phyloP scores from a whole-genome alignment of 2,329 filamentous ascomycete species.

The Aspergillus sp. region DNA sequence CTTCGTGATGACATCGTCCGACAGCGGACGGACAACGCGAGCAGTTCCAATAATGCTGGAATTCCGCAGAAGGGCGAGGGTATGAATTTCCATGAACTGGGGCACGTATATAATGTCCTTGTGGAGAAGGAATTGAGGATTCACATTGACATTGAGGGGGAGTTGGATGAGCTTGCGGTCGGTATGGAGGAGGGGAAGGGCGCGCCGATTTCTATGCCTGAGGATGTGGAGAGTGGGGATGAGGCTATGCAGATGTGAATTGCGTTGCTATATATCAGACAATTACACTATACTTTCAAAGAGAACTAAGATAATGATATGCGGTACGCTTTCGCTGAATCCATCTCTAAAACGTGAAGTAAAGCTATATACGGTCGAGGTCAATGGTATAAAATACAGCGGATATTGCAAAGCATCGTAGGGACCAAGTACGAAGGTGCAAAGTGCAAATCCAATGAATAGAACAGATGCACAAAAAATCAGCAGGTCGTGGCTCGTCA shows the following conservation, averaged over 20 bases:
- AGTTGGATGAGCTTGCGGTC: conserved; percentile 39
- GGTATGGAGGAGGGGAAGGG: conserved; percentile 21
- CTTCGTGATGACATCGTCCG: conserved; percentile 33
- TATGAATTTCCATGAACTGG: conserved; percentile 55
- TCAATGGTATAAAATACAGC: conserved; percentile 15
- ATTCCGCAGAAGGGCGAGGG: conserved; percentile 21
- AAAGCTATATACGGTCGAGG: conserved; percentile 4
- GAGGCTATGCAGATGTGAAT: conserved; percentile 20
- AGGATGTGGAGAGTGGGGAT: conserved; percentile 36
- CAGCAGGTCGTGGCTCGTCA: conserved; percentile 11
- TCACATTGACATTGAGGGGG: conserved; percentile 58
- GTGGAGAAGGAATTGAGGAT: conserved; percentile 66
- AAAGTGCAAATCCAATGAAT: conserved; percentile 9
- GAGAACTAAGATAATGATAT: neutral
- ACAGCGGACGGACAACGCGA: neutral
- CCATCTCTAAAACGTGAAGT: neutral
- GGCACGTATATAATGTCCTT: conserved; percentile 59
- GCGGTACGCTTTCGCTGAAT: neutral
- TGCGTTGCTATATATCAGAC: neutral
- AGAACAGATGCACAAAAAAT: conserved; percentile 26
- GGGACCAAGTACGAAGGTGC: conserved; percentile 16
- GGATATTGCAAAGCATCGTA: conserved; percentile 11
- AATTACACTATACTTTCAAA: neutral
- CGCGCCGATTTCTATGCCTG: conserved; percentile 34
- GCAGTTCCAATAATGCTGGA: too few relatives aligned